Evolutionary conservation across 73 alveolate species (phyloP), one percentile per base, ranked within the genome.

Genomic region (Paramecium bursaria): DNA sequence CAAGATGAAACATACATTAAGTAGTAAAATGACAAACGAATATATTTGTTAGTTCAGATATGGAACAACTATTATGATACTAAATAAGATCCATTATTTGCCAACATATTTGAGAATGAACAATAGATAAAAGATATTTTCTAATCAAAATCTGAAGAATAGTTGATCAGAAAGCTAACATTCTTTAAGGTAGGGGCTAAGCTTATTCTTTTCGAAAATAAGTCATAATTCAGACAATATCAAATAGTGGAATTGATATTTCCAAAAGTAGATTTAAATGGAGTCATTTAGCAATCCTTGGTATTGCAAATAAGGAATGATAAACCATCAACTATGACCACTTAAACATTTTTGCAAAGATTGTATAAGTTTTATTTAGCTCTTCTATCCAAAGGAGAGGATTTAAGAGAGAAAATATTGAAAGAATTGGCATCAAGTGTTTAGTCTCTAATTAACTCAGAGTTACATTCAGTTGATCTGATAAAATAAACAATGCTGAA

Each of bases 1-100:
- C 76, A 79, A 53, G 89, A 79, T 25, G 89, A 79, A 11, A 39
- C 27, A 5, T 25, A 49, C 49, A 79, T 44, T 53, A 53, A 53
- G 39, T 26, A 53, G 0, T 19, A 25, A 10, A 79, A 53, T 31
- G 89, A 79, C 23, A 79, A 50, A 79, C 51, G 77, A 46, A 79
- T 53, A 14, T 50, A 50, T 42, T 42, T 39, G 6, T 53, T 79
- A 25, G 76, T 79, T 29, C 15, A 19, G 1, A 11, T 79, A 0
- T 55, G 75, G 48, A 79, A 53, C 33, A 17, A 60, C 11, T 79
- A 39, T 46, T 79, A 49, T 42, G 89, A 79, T 53, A 55, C 26
- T 25, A 79, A 73, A 55, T 7, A 46, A 1, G 74, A 74, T n/a
- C 73, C 21, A 42, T 14, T 14, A 7, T 49, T 6, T 49, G 27